Evolutionary conservation across 192 early-diverging fungal genomes (phyloP).

Genomic region (Coemansia umbellata): DNA sequence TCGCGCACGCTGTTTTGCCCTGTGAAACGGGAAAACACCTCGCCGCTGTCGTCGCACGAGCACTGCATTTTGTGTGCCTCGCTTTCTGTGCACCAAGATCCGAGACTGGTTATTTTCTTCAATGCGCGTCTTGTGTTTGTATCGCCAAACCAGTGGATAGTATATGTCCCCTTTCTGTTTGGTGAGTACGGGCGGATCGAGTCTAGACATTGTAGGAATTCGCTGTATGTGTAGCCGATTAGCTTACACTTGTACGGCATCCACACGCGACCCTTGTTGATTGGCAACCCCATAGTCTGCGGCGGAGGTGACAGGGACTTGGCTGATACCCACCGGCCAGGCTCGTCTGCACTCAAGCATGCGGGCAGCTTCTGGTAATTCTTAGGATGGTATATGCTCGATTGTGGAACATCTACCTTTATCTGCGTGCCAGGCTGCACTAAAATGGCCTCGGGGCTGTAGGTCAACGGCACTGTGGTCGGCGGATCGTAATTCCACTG

Average conservation of each 20-base stretch:
- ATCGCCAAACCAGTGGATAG: constrained; percentile 23
- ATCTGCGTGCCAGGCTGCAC: neutral
- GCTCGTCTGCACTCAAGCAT: constrained; percentile 11
- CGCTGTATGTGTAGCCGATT: constrained; percentile 8
- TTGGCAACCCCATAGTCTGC: neutral
- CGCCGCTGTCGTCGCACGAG: constrained; percentile 22
- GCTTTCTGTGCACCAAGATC: constrained; percentile 7
- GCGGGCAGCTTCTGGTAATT: constrained; percentile 8
- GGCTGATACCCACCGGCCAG: constrained; percentile 9
- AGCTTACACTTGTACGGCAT: constrained; percentile 11
- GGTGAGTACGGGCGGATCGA: constrained; percentile 4
- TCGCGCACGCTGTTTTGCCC: constrained; percentile 20
- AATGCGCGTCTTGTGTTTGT: constrained; percentile 15
- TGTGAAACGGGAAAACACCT: constrained; percentile 12
- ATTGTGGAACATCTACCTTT: neutral
- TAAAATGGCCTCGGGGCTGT: constrained; percentile 2
- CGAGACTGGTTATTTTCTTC: constrained; percentile 20
- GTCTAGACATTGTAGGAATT: constrained; percentile 15
- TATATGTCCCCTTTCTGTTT: constrained; percentile 1
- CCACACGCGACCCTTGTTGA: constrained; percentile 3
- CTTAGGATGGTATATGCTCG: constrained; percentile 4
- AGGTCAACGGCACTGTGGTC: neutral
- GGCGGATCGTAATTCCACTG: constrained; percentile 21
- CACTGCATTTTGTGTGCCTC: neutral
- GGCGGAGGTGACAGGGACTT: neutral